Percentiles rank a stretch among this genome's conserved stretches.
Evolutionary conservation across 2,329 filamentous ascomycete species (phyloP).

Genomic region (Penicillium freii): DNA sequence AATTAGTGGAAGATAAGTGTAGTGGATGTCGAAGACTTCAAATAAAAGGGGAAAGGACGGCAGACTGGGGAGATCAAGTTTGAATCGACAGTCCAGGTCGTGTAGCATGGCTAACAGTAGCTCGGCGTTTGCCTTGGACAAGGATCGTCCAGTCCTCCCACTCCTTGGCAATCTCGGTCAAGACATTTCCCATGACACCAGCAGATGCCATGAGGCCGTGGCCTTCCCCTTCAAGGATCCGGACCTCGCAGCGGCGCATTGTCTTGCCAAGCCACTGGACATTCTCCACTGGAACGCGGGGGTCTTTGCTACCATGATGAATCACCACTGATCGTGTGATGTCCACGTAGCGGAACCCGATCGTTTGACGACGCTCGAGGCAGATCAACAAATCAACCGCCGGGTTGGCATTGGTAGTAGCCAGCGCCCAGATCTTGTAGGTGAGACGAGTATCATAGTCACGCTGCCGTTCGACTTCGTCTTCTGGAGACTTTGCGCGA

Average conservation of each 20-base stretch:
- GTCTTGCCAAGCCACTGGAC: constrained; percentile 91
- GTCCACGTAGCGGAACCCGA: constrained; percentile 96
- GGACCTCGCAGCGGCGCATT: constrained; percentile 89
- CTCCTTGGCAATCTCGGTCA: constrained; percentile 90
- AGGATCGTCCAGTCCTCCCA: constrained; percentile 83
- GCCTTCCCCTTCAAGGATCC: constrained; percentile 85
- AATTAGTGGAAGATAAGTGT: not conserved
- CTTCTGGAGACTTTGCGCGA: constrained; percentile 22
- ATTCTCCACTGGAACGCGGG: constrained; percentile 89
- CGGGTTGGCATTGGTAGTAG: constrained; percentile 87
- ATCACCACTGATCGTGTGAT: constrained; percentile 90
- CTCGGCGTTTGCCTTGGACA: constrained; percentile 45
- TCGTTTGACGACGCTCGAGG: constrained; percentile 82
- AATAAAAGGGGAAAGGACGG: not conserved
- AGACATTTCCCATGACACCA: constrained; percentile 85
- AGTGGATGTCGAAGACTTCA: not conserved
- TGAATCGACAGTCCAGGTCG: constrained; percentile 21
- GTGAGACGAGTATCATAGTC: constrained; percentile 82
- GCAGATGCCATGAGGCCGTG: constrained; percentile 96
- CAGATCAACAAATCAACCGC: constrained; percentile 91
- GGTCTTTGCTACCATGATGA: constrained; percentile 88
- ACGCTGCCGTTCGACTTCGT: constrained; percentile 39
- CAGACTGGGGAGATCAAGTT: constrained; percentile 8
- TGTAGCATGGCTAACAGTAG: constrained; percentile 25
- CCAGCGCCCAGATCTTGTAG: constrained; percentile 89